Conservation (phyloP, 1,284 basidiomycete species). For the Ganoderma lingzhi region DNA sequence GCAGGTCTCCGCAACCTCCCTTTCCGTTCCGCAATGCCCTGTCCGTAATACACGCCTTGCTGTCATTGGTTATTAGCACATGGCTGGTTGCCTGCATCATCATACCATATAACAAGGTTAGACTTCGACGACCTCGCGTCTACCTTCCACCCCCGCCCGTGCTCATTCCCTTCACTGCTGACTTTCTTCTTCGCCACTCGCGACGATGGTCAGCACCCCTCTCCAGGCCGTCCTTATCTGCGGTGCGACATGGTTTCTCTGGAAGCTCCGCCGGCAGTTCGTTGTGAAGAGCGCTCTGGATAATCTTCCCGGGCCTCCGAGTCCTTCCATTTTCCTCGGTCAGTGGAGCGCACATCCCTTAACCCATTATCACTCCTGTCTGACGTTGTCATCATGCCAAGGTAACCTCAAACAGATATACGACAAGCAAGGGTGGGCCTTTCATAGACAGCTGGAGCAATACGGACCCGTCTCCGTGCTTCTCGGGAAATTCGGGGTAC, state of each 20-base stretch:
- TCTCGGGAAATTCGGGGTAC: constrained; percentile 31
- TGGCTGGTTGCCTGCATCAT: background rate
- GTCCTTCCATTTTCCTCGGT: constrained; percentile 26
- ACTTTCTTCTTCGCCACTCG: background rate
- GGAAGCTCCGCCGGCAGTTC: constrained; percentile 20
- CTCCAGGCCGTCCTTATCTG: constrained; percentile 10
- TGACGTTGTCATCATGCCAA: background rate
- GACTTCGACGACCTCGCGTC: background rate
- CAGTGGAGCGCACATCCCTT: background rate
- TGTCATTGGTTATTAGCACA: constrained; percentile 15
- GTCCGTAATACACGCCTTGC: constrained; percentile 1
- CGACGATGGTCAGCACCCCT: constrained; percentile 9
- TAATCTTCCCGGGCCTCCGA: constrained; percentile 26
- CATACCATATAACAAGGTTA: constrained; percentile 4
- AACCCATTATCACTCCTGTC: background rate
- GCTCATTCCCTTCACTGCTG: background rate
- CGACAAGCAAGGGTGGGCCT: constrained; percentile 29
- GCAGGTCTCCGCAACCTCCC: background rate
- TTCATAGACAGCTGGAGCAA: constrained; percentile 26
- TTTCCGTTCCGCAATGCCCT: background rate
- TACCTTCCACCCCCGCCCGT: background rate
- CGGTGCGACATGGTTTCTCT: constrained; percentile 18
- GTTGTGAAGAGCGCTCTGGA: constrained; percentile 20
- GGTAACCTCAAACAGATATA: constrained; percentile 33
- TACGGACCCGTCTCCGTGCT: constrained; percentile 25